Conservation (phyloP, 176 grass and related monocot genomes). For the Cocos nucifera region DNA sequence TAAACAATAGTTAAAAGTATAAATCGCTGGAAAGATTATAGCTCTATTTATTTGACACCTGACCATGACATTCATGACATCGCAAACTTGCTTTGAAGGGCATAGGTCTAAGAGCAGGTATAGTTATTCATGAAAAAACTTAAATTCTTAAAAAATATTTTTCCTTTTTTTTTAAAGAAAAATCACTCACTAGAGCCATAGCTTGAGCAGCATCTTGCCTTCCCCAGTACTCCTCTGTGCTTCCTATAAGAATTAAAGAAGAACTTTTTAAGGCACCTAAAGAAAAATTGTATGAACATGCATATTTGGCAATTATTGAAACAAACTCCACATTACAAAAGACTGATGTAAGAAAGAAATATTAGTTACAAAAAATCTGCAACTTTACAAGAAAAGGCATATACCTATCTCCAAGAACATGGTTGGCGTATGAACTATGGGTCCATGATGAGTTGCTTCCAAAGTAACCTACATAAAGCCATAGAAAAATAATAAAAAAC, state of each 20-base stretch:
- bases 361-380: not conserved
- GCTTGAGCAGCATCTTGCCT: constrained; percentile 88
- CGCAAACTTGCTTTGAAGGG: too few species aligned
- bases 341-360: not conserved
- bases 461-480: constrained; percentile 51
- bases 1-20: too few species aligned
- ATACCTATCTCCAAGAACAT: constrained; percentile 96
- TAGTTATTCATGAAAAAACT: too few species aligned
- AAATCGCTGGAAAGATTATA: too few species aligned
- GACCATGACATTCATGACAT: too few species aligned
- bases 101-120: too few species aligned
- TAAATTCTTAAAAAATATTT: too few species aligned
- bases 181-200: constrained; percentile 54
- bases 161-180: not conserved
- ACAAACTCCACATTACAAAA: too few species aligned
- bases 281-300: too few species aligned
- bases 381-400: not conserved
- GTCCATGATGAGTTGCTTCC: constrained; percentile 94
- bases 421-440: constrained; percentile 60
- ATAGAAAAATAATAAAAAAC: too few species aligned
- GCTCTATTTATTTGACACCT: too few species aligned
- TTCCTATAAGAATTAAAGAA: constrained; percentile 48
- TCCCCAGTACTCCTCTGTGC: constrained; percentile 81
- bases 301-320: too few species aligned
- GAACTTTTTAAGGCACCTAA: not conserved